Evolutionary conservation across 768 basidiomycete genomes (phyloP).

Genomic region (Lactarius quietus): DNA sequence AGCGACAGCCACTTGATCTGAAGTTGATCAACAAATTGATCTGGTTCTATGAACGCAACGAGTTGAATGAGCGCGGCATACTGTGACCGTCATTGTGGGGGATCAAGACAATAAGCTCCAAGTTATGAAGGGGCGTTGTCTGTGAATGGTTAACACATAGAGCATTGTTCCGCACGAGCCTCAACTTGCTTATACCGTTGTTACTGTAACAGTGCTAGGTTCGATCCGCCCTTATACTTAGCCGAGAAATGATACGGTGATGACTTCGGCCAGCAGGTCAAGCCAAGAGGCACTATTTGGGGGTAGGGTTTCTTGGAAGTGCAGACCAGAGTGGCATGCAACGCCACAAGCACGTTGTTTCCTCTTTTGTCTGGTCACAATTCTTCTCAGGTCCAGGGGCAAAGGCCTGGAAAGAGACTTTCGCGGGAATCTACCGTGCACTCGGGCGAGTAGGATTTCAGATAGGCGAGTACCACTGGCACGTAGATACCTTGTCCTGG

Average conservation of each 20-base stretch:
- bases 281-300: not conserved
- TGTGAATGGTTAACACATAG: not conserved
- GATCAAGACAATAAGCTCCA: not conserved
- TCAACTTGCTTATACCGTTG: not conserved
- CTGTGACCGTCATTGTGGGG: not conserved
- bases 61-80: not conserved
- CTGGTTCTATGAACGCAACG: not conserved
- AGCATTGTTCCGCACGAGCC: not conserved
- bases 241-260: not conserved
- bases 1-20: not conserved
- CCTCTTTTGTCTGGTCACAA: conserved; percentile 1
- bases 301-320: not conserved
- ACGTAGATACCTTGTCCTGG: conserved; percentile 3
- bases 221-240: not conserved
- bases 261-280: not conserved
- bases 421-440: not conserved
- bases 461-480: conserved; percentile 11
- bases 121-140: not conserved
- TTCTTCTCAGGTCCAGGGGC: not conserved
- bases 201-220: not conserved
- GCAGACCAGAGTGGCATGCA: not conserved
- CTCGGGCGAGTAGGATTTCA: conserved; percentile 1
- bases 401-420: not conserved
- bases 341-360: conserved; percentile 20
- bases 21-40: too few relatives aligned